Base-by-base conservation (phyloP, 2,329 filamentous ascomycete genomes). In the Fusarium cicatricum region DNA sequence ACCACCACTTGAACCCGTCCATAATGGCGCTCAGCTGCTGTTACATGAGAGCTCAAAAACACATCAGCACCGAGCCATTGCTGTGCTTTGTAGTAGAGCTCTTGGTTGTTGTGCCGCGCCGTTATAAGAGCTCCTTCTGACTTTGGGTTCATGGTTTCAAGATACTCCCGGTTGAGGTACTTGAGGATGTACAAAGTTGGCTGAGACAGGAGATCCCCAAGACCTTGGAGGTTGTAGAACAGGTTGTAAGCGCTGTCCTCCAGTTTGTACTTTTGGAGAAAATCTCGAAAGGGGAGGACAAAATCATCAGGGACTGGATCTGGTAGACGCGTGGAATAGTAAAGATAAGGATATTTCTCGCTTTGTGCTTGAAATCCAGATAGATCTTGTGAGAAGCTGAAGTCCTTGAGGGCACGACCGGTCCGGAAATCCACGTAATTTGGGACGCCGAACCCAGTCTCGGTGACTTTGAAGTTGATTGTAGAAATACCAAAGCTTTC, bases 351-450 rank as follows among this genome's bases (percentile, higher is more conserved):
- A 12, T 64, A 60, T 17, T 36, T 57, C 11, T 56, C 32, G 14
- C 48, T 60, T 23, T 62, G 60, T 4, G 28, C 33, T 28, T 39
- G 14, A 15, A 52, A 60, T 9, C 40, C 55, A 2, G 36, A 41
- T 5, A 64, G 49, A 11, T 57, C 37, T 15, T 11, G 23, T 2
- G 45, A 47, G 21, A 46, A 62, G 37, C 11, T 57, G 21, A 64
- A 62, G 39, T 43, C 23, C 9, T 39, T 39, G 26, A 64, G 12
- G 8, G 36, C 16, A 14, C 47, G 38, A 3, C 60, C 60, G 14
- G 52, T 60, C 34, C 52, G 55, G 12, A 64, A 64, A 34, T 64
- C 60, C 11, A 57, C 33, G 11, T 60, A 64, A 16, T 54, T 62
- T 16, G 55, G 14, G 15, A 43, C 36, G 2, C 60, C 60, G 29